These are phyloP conservation scores for Pichia sp. DNA, from an alignment of 1,139 yeast genomes.

Conservation along the genomic window DNA sequence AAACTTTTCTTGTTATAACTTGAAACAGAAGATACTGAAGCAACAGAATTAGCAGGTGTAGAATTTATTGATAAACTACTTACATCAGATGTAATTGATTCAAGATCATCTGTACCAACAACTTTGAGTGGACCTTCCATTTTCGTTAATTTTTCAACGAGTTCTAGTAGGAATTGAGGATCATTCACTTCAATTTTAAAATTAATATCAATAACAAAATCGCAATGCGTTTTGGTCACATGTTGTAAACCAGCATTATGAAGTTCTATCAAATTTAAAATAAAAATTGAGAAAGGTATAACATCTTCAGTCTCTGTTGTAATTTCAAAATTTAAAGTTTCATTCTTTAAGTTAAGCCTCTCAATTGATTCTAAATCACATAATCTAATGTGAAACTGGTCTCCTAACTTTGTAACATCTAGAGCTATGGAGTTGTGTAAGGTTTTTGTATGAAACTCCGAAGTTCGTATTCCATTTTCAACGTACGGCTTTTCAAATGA, in stretches of 20 bases:
- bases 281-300: slow-evolving; percentile 1
- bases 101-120: neutral
- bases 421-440: slow-evolving; percentile 4
- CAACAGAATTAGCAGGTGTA: neutral
- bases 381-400: neutral
- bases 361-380: slow-evolving; percentile 6
- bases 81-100: neutral
- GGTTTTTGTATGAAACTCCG: neutral
- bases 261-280: slow-evolving; percentile 7
- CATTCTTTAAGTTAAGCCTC: slow-evolving; percentile 5
- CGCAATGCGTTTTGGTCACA: slow-evolving; percentile 2
- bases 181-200: neutral
- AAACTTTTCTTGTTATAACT: neutral
- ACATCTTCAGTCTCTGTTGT: neutral
- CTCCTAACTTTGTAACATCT: neutral
- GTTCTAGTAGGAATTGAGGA: neutral
- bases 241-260: slow-evolving; percentile 1
- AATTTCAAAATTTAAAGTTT: slow-evolving; percentile 4
- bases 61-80: neutral
- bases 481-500: neutral
- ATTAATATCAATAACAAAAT: neutral
- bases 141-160: neutral
- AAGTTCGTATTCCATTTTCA: neutral
- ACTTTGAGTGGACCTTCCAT: neutral
- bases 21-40: neutral